These are phyloP conservation scores for Cairneyella variabilis DNA, from an alignment of 495 filamentous ascomycete species.

Conservation along the genomic window DNA sequence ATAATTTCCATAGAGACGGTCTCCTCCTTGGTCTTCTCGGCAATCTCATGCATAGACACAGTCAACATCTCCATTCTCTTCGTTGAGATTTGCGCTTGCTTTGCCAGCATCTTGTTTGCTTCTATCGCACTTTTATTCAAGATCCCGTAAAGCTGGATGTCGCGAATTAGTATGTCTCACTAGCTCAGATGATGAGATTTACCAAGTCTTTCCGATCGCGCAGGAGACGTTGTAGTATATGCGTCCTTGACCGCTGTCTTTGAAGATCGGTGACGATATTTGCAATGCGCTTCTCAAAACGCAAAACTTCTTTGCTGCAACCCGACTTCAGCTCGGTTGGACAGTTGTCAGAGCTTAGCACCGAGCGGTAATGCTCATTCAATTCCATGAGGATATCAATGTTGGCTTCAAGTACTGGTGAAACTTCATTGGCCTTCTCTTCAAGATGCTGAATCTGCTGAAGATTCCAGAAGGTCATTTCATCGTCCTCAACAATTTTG, in stretches of 20 bases:
- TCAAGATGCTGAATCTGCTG: constrained; percentile 37
- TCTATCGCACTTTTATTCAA: constrained; percentile 28
- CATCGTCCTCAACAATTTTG: constrained; percentile 8
- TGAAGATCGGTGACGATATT: constrained; percentile 27
- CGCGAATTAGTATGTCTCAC: not conserved
- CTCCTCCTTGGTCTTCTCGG: constrained; percentile 34
- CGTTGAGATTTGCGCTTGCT: constrained; percentile 27
- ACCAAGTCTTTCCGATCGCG: constrained; percentile 28
- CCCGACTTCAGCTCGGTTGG: constrained; percentile 4
- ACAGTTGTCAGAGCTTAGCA: constrained; percentile 8
- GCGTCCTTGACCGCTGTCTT: constrained; percentile 27
- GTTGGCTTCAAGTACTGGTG: constrained; percentile 34
- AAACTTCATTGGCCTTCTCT: constrained; percentile 35
- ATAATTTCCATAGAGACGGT: constrained; percentile 41
- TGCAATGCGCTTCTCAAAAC: constrained; percentile 21
- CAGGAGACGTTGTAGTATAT: constrained; percentile 25
- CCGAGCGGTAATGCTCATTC: constrained; percentile 27
- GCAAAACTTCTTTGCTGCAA: constrained; percentile 11
- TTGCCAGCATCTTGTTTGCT: constrained; percentile 29
- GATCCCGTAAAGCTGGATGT: constrained; percentile 28
- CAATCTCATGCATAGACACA: constrained; percentile 31
- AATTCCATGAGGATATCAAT: constrained; percentile 34
- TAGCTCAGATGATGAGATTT: constrained; percentile 3
- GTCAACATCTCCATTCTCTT: constrained; percentile 33
- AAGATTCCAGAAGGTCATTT: constrained; percentile 35